Evolutionary conservation across 2,329 filamentous ascomycete species (phyloP).

Genomic region (Ampelomyces quisqualis): DNA sequence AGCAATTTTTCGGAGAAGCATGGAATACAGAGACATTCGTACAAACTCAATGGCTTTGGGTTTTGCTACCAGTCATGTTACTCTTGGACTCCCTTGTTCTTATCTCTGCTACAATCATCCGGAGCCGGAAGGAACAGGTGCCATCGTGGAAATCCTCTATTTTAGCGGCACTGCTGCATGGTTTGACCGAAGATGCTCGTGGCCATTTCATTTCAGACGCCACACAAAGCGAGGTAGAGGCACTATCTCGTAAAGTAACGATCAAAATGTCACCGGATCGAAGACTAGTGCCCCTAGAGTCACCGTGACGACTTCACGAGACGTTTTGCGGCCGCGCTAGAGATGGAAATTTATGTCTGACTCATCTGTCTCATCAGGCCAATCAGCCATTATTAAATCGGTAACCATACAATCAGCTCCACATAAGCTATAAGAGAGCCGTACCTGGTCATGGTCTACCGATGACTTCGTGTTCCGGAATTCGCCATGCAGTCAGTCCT

Average conservation of each 20-base stretch:
- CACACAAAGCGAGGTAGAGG: slow-evolving; percentile 17
- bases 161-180: slow-evolving; percentile 20
- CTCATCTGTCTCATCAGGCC: neutral
- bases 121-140: slow-evolving; percentile 5
- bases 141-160: slow-evolving; percentile 21
- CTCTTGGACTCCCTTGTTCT: slow-evolving; percentile 12
- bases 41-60: slow-evolving; percentile 16
- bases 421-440: neutral
- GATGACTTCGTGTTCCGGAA: too few species aligned
- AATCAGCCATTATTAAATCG: neutral
- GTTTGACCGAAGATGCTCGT: slow-evolving; percentile 15
- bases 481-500: too few species aligned
- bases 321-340: too few species aligned
- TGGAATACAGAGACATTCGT: slow-evolving; percentile 16
- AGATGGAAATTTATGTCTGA: too few species aligned
- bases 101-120: slow-evolving; percentile 11
- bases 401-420: neutral
- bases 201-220: slow-evolving; percentile 6
- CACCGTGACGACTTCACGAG: too few species aligned
- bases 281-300: neutral
- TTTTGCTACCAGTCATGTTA: slow-evolving; percentile 13
- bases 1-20: slow-evolving; percentile 10
- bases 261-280: neutral
- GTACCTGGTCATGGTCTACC: neutral
- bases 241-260: slow-evolving; percentile 9